Percentiles rank a stretch among this genome's conserved stretches.
phyloP scores from a whole-genome alignment of 345 rosid species.

The Psidium friedrichsthalianum region DNA sequence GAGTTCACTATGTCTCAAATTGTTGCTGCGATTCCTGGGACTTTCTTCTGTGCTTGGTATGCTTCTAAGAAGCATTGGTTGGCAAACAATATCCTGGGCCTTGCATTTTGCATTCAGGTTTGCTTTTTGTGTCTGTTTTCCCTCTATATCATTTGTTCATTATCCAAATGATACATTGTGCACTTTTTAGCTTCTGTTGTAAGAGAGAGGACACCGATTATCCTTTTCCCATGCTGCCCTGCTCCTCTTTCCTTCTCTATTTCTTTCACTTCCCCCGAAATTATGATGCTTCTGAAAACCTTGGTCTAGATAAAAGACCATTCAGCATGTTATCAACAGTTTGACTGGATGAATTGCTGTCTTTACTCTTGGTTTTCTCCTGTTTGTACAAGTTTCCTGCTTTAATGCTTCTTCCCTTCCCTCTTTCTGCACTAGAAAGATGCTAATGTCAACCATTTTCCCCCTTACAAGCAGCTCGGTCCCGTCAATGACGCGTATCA shows the following conservation, averaged over 20 bases:
- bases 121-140: not conserved
- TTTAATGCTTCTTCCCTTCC: not conserved
- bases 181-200: not conserved
- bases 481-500: not conserved
- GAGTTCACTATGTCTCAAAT: constrained; percentile 95
- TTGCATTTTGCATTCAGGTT: constrained; percentile 99
- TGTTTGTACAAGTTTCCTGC: not conserved
- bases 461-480: not conserved
- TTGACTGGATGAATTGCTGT: not conserved
- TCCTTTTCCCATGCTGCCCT: not conserved
- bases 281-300: not conserved
- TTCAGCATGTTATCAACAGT: not conserved
- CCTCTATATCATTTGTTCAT: not conserved
- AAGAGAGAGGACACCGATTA: not conserved
- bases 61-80: constrained; percentile 96
- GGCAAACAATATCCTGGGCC: constrained; percentile 90
- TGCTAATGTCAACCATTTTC: not conserved
- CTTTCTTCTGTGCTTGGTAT: constrained; percentile 98
- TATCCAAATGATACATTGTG: not conserved
- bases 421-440: not conserved
- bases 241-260: not conserved
- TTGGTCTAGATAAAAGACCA: not conserved
- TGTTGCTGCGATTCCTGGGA: constrained; percentile 90
- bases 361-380: not conserved
- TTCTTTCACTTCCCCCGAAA: not conserved